Evolutionary conservation across 2,329 filamentous ascomycete genomes (phyloP), one percentile per base, ranked within the genome.

Genomic region (Colletotrichum gloeosporioides): DNA sequence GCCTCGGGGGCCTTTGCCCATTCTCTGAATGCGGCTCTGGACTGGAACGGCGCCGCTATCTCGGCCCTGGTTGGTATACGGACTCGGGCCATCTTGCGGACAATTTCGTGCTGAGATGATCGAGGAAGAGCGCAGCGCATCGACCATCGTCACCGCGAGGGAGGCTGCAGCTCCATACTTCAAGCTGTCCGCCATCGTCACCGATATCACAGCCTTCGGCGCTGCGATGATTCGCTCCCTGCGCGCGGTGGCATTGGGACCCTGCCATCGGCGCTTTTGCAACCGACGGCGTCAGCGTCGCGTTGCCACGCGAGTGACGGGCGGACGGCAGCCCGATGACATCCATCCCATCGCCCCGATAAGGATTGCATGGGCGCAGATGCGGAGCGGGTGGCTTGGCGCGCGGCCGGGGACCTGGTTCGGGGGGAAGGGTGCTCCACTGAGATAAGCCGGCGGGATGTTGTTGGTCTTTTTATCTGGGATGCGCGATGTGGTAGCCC

Each of bases 21-120:
- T 12, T 81, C 77, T 36, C 70, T 9, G 15, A 82, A 82, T 2
- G 80, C 78, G 9, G 78, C 76, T 34, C 57, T 77, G 5, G 79
- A 82, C 61, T 78, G 78, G 68, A 82, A 81, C 4, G 80, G 77
- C 3, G 79, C 79, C 29, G 72, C 39, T 15, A 81, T 69, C 16
- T 65, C 68, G 64, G 69, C 57, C 12, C 34, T 71, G 34, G n/a
- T 73, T 3, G 77, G 73, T 22, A 77, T 61, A 61, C 73, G 49
- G 6, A 78, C 8, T 3, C 65, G 71, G 2, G 39, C 75, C 78
- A 79, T 78, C 8, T 18, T 49, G 55, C 3, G 2, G 15, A 10
- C 15, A 4, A 12, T 2, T 18, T 53, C 8, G 36, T n/a, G 4
- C 9, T 31, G 49, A n/a, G 27, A 22, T 39, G 34, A 22, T 32